A percentile compares a stretch with the other conserved stretches of the same genome.
These are phyloP conservation scores for Aspergillus tanneri DNA, from an alignment of 2,329 filamentous ascomycete species.

Conservation along the genomic window DNA sequence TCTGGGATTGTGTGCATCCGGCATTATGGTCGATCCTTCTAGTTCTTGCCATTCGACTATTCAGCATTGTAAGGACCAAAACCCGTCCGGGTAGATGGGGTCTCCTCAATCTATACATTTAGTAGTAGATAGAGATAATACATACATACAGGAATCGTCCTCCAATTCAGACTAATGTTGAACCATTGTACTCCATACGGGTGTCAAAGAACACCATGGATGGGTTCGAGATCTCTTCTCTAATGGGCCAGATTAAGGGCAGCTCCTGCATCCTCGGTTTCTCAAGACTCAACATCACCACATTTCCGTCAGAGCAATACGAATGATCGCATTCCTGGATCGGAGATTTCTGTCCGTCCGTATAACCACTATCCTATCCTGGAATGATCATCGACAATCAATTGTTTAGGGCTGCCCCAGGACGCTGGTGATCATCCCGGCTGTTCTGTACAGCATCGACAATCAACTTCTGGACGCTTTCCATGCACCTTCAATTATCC, in stretches of 20 bases:
- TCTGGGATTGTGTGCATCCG: no score
- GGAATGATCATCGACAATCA: conserved; percentile 12
- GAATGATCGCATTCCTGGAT: conserved; percentile 22
- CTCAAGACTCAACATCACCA: neutral
- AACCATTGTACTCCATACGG: neutral
- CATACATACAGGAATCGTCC: no score
- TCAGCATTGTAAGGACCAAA: neutral
- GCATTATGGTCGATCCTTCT: no score
- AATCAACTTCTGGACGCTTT: conserved; percentile 22
- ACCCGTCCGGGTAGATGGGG: neutral
- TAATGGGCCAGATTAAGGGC: neutral
- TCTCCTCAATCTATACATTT: neutral
- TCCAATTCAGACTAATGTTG: neutral
- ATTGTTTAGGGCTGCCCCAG: conserved; percentile 15
- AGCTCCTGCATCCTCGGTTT: neutral
- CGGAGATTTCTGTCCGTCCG: conserved; percentile 10
- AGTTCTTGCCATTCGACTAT: neutral
- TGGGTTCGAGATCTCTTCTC: neutral
- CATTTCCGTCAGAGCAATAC: neutral
- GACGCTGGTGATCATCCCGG: conserved; percentile 20
- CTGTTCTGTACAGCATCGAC: conserved; percentile 16
- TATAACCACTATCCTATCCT: conserved; percentile 9
- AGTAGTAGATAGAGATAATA: no score
- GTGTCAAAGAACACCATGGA: no score
- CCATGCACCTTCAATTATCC: conserved; percentile 7